Evolutionary conservation across 371 early-diverging fungal species (phyloP), one percentile per base, ranked within the genome.

Genomic region (Mucor piriformis): DNA sequence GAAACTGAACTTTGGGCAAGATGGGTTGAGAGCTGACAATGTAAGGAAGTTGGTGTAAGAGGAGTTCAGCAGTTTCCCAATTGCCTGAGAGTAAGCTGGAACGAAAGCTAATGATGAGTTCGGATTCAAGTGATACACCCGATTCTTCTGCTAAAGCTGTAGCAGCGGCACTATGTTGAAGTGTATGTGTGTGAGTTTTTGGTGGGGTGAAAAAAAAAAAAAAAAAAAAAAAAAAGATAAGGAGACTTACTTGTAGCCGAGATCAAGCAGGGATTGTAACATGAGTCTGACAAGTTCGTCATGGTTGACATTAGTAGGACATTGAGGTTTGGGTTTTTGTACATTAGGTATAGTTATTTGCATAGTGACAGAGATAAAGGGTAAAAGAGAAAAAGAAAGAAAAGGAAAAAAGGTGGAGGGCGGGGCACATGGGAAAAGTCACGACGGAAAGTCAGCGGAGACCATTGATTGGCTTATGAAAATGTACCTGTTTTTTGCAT

Each of bases 251-350:
- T 66, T 80, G 64, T 90, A 93, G 6, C 94, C 95, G 54, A 94
- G 77, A 52, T 90, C 89, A n/a, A 83, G 77, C 32, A 97, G 72
- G 27, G 92, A 78, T 67, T 97, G 95, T 24, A 92, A 65, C 72
- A 96, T 88, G 11, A 97, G 67, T 13, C 96, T 84, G 20, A 95
- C 90, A 3, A 95, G 76, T 67, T 97, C 95, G 37, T 88, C 84
- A 35, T 81, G 78, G 23, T 66, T 74, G 20, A 80, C 61, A 53
- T 57, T 53, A 7, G 15, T 53, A n/a, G 44, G 10, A 15, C 50
- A 3, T 7, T 23, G 12, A 44, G 16, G n/a, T 32, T 25, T 27
- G 27, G 20, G 38, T 27, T 8, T 34, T 40, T 29, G 4, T 40
- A 43, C 7, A 33, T 53, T 33, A 3, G 53, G 27, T 24, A 58